Base-by-base conservation (phyloP, 345 rosid species). In the Capsella bursapastoris region DNA sequence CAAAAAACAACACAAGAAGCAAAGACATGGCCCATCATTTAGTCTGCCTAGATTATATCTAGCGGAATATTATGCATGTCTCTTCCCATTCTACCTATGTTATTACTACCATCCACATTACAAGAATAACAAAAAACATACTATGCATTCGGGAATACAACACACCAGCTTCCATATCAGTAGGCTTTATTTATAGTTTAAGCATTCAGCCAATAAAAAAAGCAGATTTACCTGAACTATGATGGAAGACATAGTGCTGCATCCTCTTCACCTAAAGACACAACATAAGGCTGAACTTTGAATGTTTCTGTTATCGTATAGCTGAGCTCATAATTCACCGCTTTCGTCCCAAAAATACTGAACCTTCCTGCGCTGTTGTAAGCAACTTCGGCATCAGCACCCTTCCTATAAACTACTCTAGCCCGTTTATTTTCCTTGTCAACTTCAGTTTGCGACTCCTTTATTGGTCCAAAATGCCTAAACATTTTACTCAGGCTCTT, bases 301-400 rank as follows among this genome's bases (percentile, higher is more conserved):
- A 90, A 90, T 62, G 86, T 78, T 55, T 81, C 86, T 12, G 90
- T 85, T 41, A 87, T 76, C 11, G 83, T 64, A 67, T 78, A 81
- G 80, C 86, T 89, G 60, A 93, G 96, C 81, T 87, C 90, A 70
- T 93, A 93, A 75, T 83, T 86, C 70, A 93, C 96, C 72, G 79
- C 79, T 16, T 69, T 66, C n/a, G 83, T 44, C 66, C 96, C 94
- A 74, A 93, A 93, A 57, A 93, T 86, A 78, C 71, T 89, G 85
- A 88, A 88, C 81, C 82, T 90, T 31, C 86, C 81, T 27, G 92
- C 93, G 72, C 98, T 93, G 34, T 84, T 83, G 73, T 81, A 84
- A 63, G 98, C 97, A 76, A 86, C 83, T 82, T 91, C 85, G 1
- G 97, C 98, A 81, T 93, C 97, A 15, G 82, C 75, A 60, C 86